Percentiles rank a stretch among this genome's conserved stretches.
Evolutionary conservation across 345 rosid genomes (phyloP).

Genomic region (Boechera stricta): DNA sequence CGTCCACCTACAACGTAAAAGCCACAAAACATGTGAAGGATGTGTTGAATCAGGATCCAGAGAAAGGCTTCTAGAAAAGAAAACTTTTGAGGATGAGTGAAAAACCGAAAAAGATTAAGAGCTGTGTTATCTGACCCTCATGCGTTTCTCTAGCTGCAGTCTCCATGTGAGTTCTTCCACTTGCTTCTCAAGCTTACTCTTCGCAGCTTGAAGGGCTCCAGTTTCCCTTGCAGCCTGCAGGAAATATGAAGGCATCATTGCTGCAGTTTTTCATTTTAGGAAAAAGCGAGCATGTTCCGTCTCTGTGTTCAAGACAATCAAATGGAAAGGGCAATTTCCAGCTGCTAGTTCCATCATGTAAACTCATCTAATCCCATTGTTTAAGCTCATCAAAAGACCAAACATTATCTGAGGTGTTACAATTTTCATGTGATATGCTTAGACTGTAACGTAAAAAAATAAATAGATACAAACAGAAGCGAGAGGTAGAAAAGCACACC

Average conservation of each 20-base stretch:
- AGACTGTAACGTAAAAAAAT: background rate
- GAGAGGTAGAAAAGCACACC: conserved; percentile 52
- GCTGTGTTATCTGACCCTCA: conserved; percentile 58
- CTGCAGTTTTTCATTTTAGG: conserved; percentile 18
- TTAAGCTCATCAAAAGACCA: conserved; percentile 26
- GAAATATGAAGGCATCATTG: conserved; percentile 35
- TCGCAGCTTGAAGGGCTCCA: conserved; percentile 97
- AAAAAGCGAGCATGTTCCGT: conserved; percentile 11
- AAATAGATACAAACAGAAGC: conserved; percentile 14
- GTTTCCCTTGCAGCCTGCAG: conserved; percentile 93
- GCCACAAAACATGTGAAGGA: conserved; percentile 28
- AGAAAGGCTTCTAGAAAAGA: background rate
- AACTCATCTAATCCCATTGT: conserved; percentile 11
- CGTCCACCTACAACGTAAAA: conserved; percentile 62
- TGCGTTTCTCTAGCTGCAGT: conserved; percentile 79
- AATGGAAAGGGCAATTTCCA: conserved; percentile 22
- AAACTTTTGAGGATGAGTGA: conserved; percentile 9
- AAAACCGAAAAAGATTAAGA: conserved; percentile 11
- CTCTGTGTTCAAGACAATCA: conserved; percentile 27
- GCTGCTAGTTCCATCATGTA: conserved; percentile 31
- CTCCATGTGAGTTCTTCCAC: conserved; percentile 90
- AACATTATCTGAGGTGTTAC: conserved; percentile 18
- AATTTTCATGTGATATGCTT: conserved; percentile 18
- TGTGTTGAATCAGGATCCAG: conserved; percentile 22
- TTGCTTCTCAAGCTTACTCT: conserved; percentile 84